Base-by-base conservation (phyloP, 2,329 filamentous ascomycete species). In the Emydomyces testavorans region DNA sequence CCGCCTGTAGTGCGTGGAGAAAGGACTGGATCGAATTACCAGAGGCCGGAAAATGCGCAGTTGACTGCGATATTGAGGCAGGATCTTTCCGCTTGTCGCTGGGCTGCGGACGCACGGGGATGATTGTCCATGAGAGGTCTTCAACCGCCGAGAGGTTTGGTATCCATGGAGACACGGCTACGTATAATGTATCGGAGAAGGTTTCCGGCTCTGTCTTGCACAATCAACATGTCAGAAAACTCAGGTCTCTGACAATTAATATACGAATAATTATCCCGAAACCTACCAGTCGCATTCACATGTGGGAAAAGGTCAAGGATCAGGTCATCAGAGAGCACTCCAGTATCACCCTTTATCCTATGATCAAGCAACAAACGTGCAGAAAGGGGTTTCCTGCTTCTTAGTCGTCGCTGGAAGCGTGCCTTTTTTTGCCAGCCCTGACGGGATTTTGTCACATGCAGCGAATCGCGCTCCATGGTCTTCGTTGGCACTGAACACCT, bases 281-380 rank as follows among this genome's bases (percentile, higher is more conserved):
- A 56, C 55, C 57, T 57, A 72, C 76, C 65, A 63, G 80, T 76
- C 64, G 60, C 71, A 58, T 55, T 67, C 66, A 57, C 75, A 60
- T 57, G 78, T 70, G 53, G 85, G 80, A 67, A 93, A 44, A 96
- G 75, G 60, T 93, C 84, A 39, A 76, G 72, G 59, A 89, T 87
- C 44, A 98, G 74, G 64, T 94, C 87, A 58, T 87, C 82, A 10
- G 90, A 94, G 46, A 96, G 67, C 54, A 92, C 77, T 53, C 88
- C 92, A 52, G 89, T 76, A 61, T 94, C 86, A 46, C 85, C 86
- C 66, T 83, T 85, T 58, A 94, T 74, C 63, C 84, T 82, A 61
- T 88, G 84, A 65, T 94, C 88, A 49, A 95, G 78, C 31, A 93
- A 76, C 43, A 96, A 73, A 50, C 84, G 80, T 49, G 87, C 89